Conservation (phyloP, 225 moss, liverwort and hornwort genomes). For the Polytrichum commune region DNA sequence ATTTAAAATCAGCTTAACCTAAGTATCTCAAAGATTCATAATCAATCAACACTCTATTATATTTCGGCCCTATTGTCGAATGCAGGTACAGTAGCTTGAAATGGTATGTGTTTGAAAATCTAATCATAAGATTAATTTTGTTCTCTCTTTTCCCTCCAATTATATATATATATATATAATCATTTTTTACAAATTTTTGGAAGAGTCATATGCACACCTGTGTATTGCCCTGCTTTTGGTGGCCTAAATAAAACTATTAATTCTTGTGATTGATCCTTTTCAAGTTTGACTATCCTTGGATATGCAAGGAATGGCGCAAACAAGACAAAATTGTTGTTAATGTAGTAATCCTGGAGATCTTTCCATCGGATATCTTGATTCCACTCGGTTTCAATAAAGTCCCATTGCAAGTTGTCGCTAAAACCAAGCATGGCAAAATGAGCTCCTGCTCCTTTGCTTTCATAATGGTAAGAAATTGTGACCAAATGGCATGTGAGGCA, state of each 20-base stretch:
- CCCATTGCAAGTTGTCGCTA: conserved; percentile 14
- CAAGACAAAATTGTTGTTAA: conserved; percentile 35
- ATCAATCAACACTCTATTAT: too few species aligned
- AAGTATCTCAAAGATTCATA: too few species aligned
- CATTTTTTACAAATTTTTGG: too few species aligned
- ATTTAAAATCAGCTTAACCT: too few species aligned
- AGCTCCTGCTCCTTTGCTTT: conserved; percentile 51
- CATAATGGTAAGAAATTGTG: conserved; percentile 34
- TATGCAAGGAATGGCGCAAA: conserved; percentile 67
- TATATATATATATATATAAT: too few species aligned
- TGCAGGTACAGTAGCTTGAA: too few species aligned
- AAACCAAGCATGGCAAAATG: conserved; percentile 45
- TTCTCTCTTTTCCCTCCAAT: too few species aligned
- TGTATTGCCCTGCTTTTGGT: conserved; percentile 36
- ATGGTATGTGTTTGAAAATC: too few species aligned
- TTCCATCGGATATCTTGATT: conserved; percentile 44
- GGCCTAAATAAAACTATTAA: conserved; percentile 75
- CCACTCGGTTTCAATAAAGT: conserved; percentile 18
- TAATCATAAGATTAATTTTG: too few species aligned
- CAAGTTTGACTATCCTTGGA: conserved; percentile 41
- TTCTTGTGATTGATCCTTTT: conserved; percentile 61
- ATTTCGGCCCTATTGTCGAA: too few species aligned
- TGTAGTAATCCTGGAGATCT: conserved; percentile 40
- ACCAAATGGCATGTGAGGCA: conserved; percentile 60
- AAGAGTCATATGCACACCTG: neutral